Conservation (phyloP, 1,139 yeast genomes). For the Lipomyces yarrowii region DNA sequence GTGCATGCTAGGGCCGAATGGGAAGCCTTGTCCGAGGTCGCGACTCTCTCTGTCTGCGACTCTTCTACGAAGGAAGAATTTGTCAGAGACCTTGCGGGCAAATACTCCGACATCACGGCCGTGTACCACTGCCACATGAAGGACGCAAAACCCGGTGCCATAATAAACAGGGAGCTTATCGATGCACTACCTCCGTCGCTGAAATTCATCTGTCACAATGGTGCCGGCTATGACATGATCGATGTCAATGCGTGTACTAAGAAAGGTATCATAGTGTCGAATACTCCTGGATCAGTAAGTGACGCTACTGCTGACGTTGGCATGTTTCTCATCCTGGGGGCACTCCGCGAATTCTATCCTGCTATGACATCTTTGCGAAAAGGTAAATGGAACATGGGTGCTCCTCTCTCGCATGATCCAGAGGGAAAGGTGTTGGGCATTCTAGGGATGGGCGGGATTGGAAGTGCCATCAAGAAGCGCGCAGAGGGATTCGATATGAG, state of each 20-base stretch:
- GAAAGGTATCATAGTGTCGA: conserved; percentile 64
- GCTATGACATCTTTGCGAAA: conserved; percentile 53
- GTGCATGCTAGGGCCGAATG: conserved; percentile 34
- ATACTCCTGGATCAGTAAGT: conserved; percentile 73
- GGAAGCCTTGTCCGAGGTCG: conserved; percentile 31
- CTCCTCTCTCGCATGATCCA: conserved; percentile 61
- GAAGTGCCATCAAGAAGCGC: conserved; percentile 65
- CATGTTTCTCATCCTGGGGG: conserved; percentile 63
- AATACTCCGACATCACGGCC: conserved; percentile 41
- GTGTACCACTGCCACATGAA: conserved; percentile 42
- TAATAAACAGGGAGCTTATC: conserved; percentile 58
- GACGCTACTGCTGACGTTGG: conserved; percentile 85
- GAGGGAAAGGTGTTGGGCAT: conserved; percentile 64
- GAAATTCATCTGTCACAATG: conserved; percentile 57
- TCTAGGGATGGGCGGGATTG: conserved; percentile 79
- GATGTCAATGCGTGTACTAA: conserved; percentile 56
- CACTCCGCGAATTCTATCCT: conserved; percentile 63
- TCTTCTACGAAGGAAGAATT: conserved; percentile 40
- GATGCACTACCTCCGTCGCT: conserved; percentile 51
- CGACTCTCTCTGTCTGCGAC: conserved; percentile 25
- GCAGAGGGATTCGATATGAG: conserved; percentile 66
- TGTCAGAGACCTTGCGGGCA: conserved; percentile 40
- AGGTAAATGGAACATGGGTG: conserved; percentile 62
- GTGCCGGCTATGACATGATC: conserved; percentile 74
- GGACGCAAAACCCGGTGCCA: conserved; percentile 46